These are phyloP conservation scores for Hevea brasiliensis DNA, from an alignment of 345 rosid species.

Conservation along the genomic window DNA sequence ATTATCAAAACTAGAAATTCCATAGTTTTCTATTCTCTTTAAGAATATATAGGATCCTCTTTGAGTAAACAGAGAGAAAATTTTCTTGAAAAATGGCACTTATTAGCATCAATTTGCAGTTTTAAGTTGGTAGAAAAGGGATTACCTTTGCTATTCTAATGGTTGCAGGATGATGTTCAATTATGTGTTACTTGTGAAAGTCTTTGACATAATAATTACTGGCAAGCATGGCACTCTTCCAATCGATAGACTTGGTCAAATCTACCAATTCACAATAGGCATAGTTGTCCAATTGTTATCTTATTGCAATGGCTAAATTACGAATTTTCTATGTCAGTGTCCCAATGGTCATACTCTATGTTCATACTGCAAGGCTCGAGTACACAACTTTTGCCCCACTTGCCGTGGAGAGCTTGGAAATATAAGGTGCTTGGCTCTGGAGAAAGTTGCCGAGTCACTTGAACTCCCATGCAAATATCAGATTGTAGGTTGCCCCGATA, in stretches of 20 bases:
- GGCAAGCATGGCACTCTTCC: background rate
- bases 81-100: background rate
- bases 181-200: background rate
- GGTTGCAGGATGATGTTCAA: background rate
- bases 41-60: background rate
- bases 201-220: no score
- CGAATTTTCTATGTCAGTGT: constrained; percentile 45
- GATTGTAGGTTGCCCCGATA: constrained; percentile 65
- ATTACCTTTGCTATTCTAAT: background rate
- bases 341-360: constrained; percentile 89
- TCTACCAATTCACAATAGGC: background rate
- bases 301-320: background rate
- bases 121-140: background rate
- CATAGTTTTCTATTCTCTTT: background rate
- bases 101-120: background rate
- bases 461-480: constrained; percentile 83
- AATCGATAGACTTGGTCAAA: background rate
- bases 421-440: constrained; percentile 85
- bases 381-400: constrained; percentile 76
- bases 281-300: background rate
- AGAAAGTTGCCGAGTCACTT: constrained; percentile 78
- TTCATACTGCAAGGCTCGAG: constrained; percentile 67
- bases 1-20: background rate
- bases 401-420: constrained; percentile 86
- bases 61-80: background rate